Conservation (phyloP, 257 asterid species). For the Ilex aquifolium region DNA sequence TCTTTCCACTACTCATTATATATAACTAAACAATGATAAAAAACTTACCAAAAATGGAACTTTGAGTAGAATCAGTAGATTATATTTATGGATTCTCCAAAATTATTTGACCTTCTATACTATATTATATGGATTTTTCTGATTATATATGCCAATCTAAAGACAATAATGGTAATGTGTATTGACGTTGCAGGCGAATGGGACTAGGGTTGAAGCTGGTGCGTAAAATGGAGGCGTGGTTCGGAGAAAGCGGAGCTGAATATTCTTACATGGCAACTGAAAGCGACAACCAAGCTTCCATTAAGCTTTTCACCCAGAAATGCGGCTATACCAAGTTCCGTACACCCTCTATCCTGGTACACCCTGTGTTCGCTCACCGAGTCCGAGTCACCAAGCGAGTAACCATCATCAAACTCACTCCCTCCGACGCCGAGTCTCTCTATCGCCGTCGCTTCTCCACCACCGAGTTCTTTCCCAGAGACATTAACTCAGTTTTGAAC, state of each 20-base stretch:
- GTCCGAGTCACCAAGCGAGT: constrained; percentile 23
- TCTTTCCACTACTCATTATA: no score
- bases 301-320: constrained; percentile 61
- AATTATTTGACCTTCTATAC: no score
- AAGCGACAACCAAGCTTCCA: constrained; percentile 78
- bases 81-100: no score
- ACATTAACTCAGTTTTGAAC: constrained; percentile 58
- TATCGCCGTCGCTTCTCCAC: constrained; percentile 64
- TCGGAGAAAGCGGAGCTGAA: constrained; percentile 64
- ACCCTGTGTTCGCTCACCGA: constrained; percentile 76
- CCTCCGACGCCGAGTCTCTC: constrained; percentile 53
- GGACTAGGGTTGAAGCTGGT: constrained; percentile 78
- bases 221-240: constrained; percentile 61
- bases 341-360: constrained; percentile 69
- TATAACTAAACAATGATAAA: constrained; percentile 2
- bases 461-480: constrained; percentile 81
- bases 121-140: no score
- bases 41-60: constrained; percentile 15
- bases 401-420: constrained; percentile 38
- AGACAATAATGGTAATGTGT: no score
- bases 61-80: neutral
- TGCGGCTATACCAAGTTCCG: constrained; percentile 80
- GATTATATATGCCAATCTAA: no score
- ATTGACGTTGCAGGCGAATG: constrained; percentile 49
- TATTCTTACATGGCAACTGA: constrained; percentile 87